Conservation (phyloP, 164 flowering plant species). For the Aristolochia fimbriata region DNA sequence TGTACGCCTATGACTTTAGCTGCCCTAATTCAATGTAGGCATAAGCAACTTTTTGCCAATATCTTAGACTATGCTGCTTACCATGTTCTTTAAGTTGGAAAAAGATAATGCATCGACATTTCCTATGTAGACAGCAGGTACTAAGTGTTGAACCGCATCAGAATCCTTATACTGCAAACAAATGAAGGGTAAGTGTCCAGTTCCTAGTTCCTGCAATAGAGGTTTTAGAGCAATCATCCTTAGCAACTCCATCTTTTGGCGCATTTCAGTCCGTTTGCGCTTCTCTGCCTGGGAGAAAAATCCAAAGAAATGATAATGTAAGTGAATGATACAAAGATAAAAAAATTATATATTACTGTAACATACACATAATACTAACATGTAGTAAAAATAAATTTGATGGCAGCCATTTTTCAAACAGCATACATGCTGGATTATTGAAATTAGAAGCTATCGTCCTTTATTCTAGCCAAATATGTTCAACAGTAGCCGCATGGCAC, state of each 20-base stretch:
- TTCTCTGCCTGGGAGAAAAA: slow-evolving; percentile 47
- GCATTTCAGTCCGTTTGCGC: slow-evolving; percentile 43
- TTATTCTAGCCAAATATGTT: too few relatives aligned
- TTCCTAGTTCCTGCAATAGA: slow-evolving; percentile 40
- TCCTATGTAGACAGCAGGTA: slow-evolving; percentile 78
- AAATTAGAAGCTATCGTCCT: too few relatives aligned
- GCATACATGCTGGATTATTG: too few relatives aligned
- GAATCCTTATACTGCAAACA: slow-evolving; percentile 68
- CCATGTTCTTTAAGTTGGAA: slow-evolving; percentile 45
- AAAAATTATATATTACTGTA: too few relatives aligned
- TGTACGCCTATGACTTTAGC: too few relatives aligned
- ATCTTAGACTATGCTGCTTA: slow-evolving; percentile 12
- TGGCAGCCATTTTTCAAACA: too few relatives aligned
- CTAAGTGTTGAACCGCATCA: slow-evolving; percentile 47
- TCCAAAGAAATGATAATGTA: not conserved
- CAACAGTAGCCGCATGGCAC: too few relatives aligned
- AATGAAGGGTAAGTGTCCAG: slow-evolving; percentile 66
- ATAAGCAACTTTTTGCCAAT: too few relatives aligned
- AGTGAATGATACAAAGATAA: not conserved
- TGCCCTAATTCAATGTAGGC: too few relatives aligned
- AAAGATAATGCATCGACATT: slow-evolving; percentile 47
- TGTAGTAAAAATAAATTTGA: too few relatives aligned
- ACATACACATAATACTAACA: too few relatives aligned
- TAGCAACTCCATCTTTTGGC: slow-evolving; percentile 44
- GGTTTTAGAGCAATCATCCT: slow-evolving; percentile 52